Conservation (phyloP, 306 rosid species). For the Lathyrus oleraceus region DNA sequence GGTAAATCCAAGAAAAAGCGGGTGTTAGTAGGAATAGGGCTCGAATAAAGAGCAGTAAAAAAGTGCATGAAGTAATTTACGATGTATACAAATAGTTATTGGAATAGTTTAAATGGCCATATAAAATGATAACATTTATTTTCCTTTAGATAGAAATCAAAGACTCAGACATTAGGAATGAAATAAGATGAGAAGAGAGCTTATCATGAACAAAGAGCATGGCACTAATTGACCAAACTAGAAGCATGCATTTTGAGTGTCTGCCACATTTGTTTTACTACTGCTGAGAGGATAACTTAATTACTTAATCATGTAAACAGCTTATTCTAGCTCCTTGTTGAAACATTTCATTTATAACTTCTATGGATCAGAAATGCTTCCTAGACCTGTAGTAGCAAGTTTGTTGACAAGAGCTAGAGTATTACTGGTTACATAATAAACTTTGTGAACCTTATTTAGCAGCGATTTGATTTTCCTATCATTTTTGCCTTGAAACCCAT, state of each 20-base stretch:
- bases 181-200: not conserved
- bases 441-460: constrained; percentile 42
- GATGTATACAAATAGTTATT: no score
- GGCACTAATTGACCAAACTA: not conserved
- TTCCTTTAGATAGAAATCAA: not conserved
- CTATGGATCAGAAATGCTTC: constrained; percentile 35
- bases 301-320: not conserved
- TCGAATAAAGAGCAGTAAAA: no score
- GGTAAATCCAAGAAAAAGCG: no score
- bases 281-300: not conserved
- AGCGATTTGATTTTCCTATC: constrained; percentile 37
- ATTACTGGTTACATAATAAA: constrained; percentile 50
- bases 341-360: not conserved
- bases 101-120: no score
- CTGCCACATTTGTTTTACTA: not conserved
- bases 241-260: not conserved
- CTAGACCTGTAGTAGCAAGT: constrained; percentile 54
- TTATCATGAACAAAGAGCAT: no score
- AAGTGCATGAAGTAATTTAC: no score
- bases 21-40: no score
- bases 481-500: constrained; percentile 51
- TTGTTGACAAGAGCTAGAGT: constrained; percentile 69
- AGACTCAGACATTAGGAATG: not conserved
- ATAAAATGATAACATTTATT: not conserved
- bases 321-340: not conserved